Base-by-base conservation (phyloP, 148 eudicot genomes). In the Camellia granthamiana region DNA sequence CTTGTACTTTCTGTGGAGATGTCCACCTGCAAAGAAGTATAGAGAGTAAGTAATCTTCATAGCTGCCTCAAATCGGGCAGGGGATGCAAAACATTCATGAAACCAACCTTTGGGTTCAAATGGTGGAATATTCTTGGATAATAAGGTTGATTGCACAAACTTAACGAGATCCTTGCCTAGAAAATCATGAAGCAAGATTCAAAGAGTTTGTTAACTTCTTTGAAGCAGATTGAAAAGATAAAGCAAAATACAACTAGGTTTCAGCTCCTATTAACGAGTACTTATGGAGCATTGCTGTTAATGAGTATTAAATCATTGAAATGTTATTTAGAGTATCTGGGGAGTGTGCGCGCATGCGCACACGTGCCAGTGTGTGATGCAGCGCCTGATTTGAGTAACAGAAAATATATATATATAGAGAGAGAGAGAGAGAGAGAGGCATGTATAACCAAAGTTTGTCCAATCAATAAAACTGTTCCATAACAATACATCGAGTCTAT, bases 11-110 rank as follows among this genome's bases (percentile, higher is more conserved):
- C 47, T 49, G 69, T 60, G 79, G 56, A 83, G 83, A 54, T 62
- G 76, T 83, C 79, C 82, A 63, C 85, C 85, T 83, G 81, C 73
- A 79, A 82, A 61, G 11, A 64, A 61, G 63, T 54, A 44, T 18
- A 65, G 42, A 44, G 18, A 72, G 21, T 49, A 55, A 43, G 44
- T 23, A 19, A 56, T 42, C 78, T 54, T 52, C 9, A 16, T 54
- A 9, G 14, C 51, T 15, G 4, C 21, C 52, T 5, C 3, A 38
- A 54, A 43, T 10, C 38, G 6, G 30, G 72, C 7, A 10, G 30
- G 67, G 56, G 30, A 16, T 18, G 62, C 42, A 54, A 23, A 13
- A 4, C 54, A 14, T 41, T 21, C 30, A 46, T 19, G 21, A 65
- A 44, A 66, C 49, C 14, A 70, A 84, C 83, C 80, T 69, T 79